Percentiles rank a stretch among this genome's conserved stretches.
These are phyloP conservation scores for Lumnitzera racemosa DNA, from an alignment of 345 rosid genomes.

Conservation along the genomic window DNA sequence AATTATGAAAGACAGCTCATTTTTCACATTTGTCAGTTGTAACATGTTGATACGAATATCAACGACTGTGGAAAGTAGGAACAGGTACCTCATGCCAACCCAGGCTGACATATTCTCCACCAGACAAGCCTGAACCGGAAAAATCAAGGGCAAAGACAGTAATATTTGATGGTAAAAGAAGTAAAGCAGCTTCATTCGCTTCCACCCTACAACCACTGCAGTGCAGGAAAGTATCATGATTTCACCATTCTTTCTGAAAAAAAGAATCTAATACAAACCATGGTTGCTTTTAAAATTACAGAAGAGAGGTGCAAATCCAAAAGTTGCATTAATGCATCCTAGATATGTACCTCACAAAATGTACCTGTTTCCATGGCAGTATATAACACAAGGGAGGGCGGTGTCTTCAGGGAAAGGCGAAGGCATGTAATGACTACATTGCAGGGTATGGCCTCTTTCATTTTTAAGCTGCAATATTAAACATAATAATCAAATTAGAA, in stretches of 20 bases:
- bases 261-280: neutral
- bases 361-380: constrained; percentile 98
- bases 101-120: constrained; percentile 37
- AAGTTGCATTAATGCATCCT: neutral
- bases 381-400: constrained; percentile 89
- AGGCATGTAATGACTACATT: constrained; percentile 88
- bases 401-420: constrained; percentile 59
- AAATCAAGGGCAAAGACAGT: constrained; percentile 46
- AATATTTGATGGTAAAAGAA: constrained; percentile 39
- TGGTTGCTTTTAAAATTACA: neutral
- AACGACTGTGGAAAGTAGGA: neutral
- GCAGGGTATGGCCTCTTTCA: constrained; percentile 63
- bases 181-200: constrained; percentile 44
- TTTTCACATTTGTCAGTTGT: neutral
- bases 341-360: neutral
- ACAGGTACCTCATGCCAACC: constrained; percentile 42
- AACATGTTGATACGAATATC: neutral
- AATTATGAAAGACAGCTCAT: too few species aligned
- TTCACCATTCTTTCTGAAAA: neutral
- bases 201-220: constrained; percentile 51
- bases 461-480: constrained; percentile 54
- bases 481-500: too few species aligned
- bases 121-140: constrained; percentile 51
- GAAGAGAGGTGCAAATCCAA: neutral
- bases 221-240: neutral